Evolutionary conservation across 1,284 basidiomycete genomes (phyloP), one percentile per base, ranked within the genome.

Genomic region (Fomitopsis pinicola): DNA sequence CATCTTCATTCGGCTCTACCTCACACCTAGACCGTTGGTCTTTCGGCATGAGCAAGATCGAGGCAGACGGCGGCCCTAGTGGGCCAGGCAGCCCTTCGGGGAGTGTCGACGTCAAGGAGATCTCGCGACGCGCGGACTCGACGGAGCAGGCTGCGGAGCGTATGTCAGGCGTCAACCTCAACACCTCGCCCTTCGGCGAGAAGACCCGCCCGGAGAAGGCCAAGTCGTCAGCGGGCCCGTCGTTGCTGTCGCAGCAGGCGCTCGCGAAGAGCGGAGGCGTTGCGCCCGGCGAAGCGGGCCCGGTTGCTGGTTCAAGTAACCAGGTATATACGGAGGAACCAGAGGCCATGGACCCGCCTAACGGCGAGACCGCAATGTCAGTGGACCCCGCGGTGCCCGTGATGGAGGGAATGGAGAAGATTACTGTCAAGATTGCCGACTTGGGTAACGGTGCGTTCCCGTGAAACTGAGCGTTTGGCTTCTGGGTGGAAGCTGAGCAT

Each of bases 401-500:
- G 15, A 55, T 68, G 45, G 71, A 72, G 42, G 70, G 65, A 17
- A 68, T 66, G 53, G 95, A 98, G 75, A 87, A 89, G 71, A 97
- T 99, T 66, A 98, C 96, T 3, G 97, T 99, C 65, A 98, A 99
- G 82, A 98, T 99, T 73, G 97, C 97, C 38, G 97, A 99, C 81
- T 77, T 99, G 59, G 97, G 95, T 22, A 97, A 98, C 74, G 92
- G 89, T 89, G 64, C 45, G 85, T 72, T 14, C 35, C 46, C 55
- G 62, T 28, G 44, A 56, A 38, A 35, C 62, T 59, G 55, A 45
- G 8, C 33, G 59, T 60, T 61, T 61, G 46, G 40, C 26, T 62
- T 50, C 53, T 50, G 55, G 44, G 42, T 38, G 55, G 42, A 48
- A 40, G 59, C 12, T 61, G 46, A 55, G 22, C 19, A 58, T 45